These are phyloP conservation scores for Crithidia mellificae DNA, from an alignment of 208 protist genomes.

Conservation along the genomic window DNA sequence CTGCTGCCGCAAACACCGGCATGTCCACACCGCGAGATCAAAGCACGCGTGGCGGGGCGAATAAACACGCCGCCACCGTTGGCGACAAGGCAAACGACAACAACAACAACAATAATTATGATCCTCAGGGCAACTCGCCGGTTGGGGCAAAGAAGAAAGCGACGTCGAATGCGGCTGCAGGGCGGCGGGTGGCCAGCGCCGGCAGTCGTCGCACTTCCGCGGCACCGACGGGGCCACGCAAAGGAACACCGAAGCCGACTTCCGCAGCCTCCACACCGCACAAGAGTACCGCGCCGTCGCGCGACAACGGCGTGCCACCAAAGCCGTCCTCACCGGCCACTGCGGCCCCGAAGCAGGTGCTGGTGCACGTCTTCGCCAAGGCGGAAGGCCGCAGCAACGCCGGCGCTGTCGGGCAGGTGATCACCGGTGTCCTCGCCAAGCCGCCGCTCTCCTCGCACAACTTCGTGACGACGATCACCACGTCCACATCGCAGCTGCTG, in stretches of 20 bases:
- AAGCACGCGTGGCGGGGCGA: not conserved
- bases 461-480: constrained; percentile 45
- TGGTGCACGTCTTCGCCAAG: constrained; percentile 51
- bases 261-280: not conserved
- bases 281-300: not conserved
- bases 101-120: not conserved
- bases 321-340: constrained; percentile 2
- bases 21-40: not conserved
- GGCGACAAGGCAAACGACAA: not conserved
- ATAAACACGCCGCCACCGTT: not conserved
- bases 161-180: not conserved
- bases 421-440: constrained; percentile 42
- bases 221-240: constrained; percentile 4
- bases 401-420: constrained; percentile 35
- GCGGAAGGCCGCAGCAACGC: constrained; percentile 22
- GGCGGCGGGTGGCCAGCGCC: constrained; percentile 6
- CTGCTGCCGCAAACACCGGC: not conserved
- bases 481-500: constrained; percentile 41
- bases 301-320: not conserved
- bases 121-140: not conserved
- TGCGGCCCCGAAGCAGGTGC: constrained; percentile 23
- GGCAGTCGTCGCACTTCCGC: not conserved
- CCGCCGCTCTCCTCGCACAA: constrained; percentile 46
- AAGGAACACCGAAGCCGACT: not conserved
- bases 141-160: not conserved